Conservation (phyloP, 2,329 filamentous ascomycete genomes). For the Alternaria sp. region DNA sequence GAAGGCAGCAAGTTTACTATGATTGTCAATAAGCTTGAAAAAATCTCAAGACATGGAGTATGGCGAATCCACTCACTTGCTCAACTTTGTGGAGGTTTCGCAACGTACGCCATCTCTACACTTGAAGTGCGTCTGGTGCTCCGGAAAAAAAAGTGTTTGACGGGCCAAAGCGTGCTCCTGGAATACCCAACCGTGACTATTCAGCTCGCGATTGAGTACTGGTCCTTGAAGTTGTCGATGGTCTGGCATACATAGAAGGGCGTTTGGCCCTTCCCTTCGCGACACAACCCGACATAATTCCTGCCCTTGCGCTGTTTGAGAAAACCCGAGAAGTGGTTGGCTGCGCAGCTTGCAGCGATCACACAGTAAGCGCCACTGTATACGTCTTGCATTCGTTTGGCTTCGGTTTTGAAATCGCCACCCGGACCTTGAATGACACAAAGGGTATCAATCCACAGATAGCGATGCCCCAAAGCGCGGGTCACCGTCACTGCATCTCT, state of each 20-base stretch:
- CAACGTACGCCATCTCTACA: slow-evolving; percentile 33
- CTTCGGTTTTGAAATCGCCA: slow-evolving; percentile 33
- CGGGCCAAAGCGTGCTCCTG: slow-evolving; percentile 40
- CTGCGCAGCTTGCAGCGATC: slow-evolving; percentile 31
- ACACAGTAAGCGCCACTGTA: slow-evolving; percentile 38
- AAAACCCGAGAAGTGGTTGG: slow-evolving; percentile 23
- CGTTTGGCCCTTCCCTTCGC: not conserved
- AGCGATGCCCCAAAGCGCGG: slow-evolving; percentile 23
- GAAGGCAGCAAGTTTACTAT: slow-evolving; percentile 34
- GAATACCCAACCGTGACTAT: slow-evolving; percentile 38
- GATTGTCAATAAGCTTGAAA: not conserved
- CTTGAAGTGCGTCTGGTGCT: slow-evolving; percentile 41
- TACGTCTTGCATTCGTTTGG: slow-evolving; percentile 34
- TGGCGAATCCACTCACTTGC: slow-evolving; percentile 25
- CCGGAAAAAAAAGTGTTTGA: slow-evolving; percentile 37
- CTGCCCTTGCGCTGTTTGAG: slow-evolving; percentile 9
- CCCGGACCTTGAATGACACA: slow-evolving; percentile 38
- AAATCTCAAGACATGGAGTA: not conserved
- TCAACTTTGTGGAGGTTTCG: slow-evolving; percentile 27
- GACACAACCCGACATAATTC: not conserved
- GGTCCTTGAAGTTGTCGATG: slow-evolving; percentile 35
- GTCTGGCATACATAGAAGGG: slow-evolving; percentile 23
- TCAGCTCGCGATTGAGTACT: slow-evolving; percentile 32
- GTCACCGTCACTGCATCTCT: slow-evolving; percentile 32
- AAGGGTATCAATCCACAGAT: slow-evolving; percentile 43